Evolutionary conservation across 768 basidiomycete species (phyloP), one percentile per base, ranked within the genome.

Genomic region (Russula earlei): DNA sequence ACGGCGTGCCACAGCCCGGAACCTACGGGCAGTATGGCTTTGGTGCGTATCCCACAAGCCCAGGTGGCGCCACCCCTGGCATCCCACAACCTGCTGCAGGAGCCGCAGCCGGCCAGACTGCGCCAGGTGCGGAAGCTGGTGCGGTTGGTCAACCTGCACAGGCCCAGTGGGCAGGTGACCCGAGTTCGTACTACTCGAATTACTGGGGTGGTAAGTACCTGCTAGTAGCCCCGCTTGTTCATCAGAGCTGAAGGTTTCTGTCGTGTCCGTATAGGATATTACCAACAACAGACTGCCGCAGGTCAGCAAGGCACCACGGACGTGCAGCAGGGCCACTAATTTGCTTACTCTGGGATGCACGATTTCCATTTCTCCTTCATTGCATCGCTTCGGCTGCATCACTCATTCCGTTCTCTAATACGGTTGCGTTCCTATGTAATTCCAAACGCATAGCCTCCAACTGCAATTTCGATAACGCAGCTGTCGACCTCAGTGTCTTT

Each of bases 1-100:
- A 92, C 67, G 86, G 88, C 59, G 87, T 92, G 79, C 89, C 89
- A 12, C 88, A 90, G 67, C 82, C 88, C 29, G 82, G 77, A 64
- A 76, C 80, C 17, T 91, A 91, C 62, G 86, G 83, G 22, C 84
- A 86, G 54, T 87, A 89, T 62, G 84, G 82, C 47, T 92, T 88
- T 67, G 79, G 80, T 63, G 83, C 75, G 22, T 90, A 88, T 64
- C 75, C 80, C 27, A 84, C 82, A 17, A 87, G 85, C 74, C 81
- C 84, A 43, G 80, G 73, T 56, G 82, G 81, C 27, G 64, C 61
- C 59, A 73, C 74, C 40, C 70, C 73, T 51, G 75, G 70, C n/a
- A 70, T 77, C 40, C 73, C 74, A 45, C 69, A 69, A 46, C 76
- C 77, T 42, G 74, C 74, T 45, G 72, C 74, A 41, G 75, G 77